Evolutionary conservation across 441 rosid genomes (phyloP), one percentile per base, ranked within the genome.

Genomic region (Euphorbia corollata): DNA sequence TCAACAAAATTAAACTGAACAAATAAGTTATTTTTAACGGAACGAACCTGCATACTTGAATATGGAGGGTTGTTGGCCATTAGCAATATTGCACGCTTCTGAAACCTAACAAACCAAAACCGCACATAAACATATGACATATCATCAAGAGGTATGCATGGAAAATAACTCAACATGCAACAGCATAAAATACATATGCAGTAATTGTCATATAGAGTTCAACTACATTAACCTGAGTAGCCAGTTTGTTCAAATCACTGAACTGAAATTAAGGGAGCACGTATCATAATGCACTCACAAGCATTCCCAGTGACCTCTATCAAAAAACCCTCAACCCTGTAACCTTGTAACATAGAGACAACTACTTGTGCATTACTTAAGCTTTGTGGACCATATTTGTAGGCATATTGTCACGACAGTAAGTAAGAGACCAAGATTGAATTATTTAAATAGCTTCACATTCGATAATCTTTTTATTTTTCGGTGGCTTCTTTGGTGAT

Each of bases 51-150:
- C 72, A 82, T 70, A 74, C 87, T 84, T 39, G 89, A 78, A 81
- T 80, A 87, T 63, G 86, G 91, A 53, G 85, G 80, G 70, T 90
- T 87, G 67, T 88, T 92, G 59, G 87, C 85, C 98, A 92, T 90
- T 71, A 68, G 66, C 73, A 74, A 75, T 53, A 45, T 57, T 55
- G 64, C 8, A 59, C 70, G 75, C 80, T 77, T 65, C 76, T 55
- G 38, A 69, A 27, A 68, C 71, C 66, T 68, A 73, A 80, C 43
- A 62, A 38, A 79, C 72, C 55, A 65, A 70, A 55, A 60, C 22
- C 63, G 24, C 55, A 53, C 71, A 12, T n/a, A n/a, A n/a, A n/a
- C n/a, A n/a, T n/a, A n/a, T 34, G 41, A 2, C 41, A 36, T 51
- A 32, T 55, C 27, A 51, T 43, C 53, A 70, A 41, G 71, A 74